phyloP scores from a whole-genome alignment of 148 eudicot genomes.

The Silene uniflora region DNA sequence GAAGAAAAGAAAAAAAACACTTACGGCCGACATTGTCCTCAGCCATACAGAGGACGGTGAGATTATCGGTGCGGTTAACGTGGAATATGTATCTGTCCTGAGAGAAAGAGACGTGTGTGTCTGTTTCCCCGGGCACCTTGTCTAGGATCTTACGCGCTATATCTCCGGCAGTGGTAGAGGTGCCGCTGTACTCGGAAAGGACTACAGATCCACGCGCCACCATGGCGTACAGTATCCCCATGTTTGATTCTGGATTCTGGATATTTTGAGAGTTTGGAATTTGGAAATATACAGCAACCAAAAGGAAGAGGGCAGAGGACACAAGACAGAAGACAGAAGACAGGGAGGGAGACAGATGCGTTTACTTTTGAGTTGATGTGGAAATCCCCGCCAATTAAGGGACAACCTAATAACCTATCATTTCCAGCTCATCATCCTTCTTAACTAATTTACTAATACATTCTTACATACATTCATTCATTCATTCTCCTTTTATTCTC shows the following conservation, averaged over 20 bases:
- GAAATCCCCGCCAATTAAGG: too few species aligned
- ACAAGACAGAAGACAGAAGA: too few species aligned
- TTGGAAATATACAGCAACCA: too few species aligned
- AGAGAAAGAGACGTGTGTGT: conserved; percentile 73
- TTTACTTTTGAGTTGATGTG: too few species aligned
- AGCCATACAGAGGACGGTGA: conserved; percentile 94
- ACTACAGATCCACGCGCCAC: conserved; percentile 91
- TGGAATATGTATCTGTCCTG: conserved; percentile 91
- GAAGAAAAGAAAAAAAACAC: too few species aligned
- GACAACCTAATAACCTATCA: too few species aligned
- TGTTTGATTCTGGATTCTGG: conserved; percentile 6
- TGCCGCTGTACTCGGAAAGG: conserved; percentile 61
- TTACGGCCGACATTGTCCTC: conserved; percentile 77
- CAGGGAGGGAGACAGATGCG: too few species aligned
- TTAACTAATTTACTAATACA: too few species aligned
- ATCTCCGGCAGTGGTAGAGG: conserved; percentile 70
- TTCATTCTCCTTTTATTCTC: too few species aligned
- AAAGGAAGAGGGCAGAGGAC: too few species aligned
- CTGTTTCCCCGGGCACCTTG: conserved; percentile 54
- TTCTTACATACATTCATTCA: too few species aligned
- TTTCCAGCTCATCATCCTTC: too few species aligned
- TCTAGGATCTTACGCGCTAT: conserved; percentile 74
- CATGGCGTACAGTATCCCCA: conserved; percentile 73
- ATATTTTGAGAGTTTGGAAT: neutral
- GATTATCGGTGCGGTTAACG: conserved; percentile 79